Evolutionary conservation across 495 filamentous ascomycete species (phyloP), one percentile per base, ranked within the genome.

Genomic region (Tetracladium setigerum): DNA sequence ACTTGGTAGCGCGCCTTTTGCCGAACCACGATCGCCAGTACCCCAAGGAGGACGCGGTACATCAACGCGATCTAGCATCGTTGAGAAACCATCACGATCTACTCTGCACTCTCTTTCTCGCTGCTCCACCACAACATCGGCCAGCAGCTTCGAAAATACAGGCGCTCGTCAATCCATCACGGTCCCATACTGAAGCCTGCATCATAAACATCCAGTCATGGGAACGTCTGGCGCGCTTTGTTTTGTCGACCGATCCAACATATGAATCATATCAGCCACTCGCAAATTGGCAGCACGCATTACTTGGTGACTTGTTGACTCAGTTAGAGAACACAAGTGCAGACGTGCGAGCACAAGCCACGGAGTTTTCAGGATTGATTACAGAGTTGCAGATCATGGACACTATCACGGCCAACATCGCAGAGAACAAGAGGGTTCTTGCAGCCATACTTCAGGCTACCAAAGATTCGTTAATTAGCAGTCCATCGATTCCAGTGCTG

Each of bases 31-130:
- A 87, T 38, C 81, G 89, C 15, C 81, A 81, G 38, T 89, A 92
- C 54, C 86, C 84, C 5, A 95, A 90, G 60, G 89, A 95, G 54
- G 74, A 89, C 49, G 67, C 70, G 0, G 67, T 96, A 15, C 76
- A 71, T 31, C 77, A 84, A 53, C 78, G 79, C 43, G 86, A 95
- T 48, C 70, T 97, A n/a, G 82, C 87, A 17, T 84, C 89, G 0
- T 67, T 97, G 31, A 76, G 89, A 49, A 98, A 97, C 58, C 91
- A 98, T 53, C 89, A 95, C 57, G 89, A 97, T 60, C 75, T 98
- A 38, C 77, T 98, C 2, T 88, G 84, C 52, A 91, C 86, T 2
- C 72, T 98, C 30, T 95, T 88, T 65, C 95, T 82, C 81, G 83
- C 77, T 10, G 83, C 89, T 14, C 89, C 91, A 27, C 67, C 81